Base-by-base conservation (phyloP, 2,329 filamentous ascomycete genomes). In the Trichoderma atrobrunneum region DNA sequence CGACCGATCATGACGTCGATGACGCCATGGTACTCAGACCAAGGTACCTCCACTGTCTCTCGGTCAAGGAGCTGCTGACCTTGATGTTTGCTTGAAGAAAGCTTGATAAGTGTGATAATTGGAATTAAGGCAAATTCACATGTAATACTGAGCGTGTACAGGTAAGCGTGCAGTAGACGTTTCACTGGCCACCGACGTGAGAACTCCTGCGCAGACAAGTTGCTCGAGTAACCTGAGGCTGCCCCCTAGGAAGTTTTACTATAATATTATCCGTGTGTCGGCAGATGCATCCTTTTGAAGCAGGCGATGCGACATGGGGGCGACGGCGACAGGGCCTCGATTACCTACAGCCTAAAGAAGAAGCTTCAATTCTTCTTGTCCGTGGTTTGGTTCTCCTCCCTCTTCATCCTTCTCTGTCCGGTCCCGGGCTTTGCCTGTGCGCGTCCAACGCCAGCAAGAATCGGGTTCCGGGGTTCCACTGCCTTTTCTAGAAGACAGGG, bases 401-500 rank as follows among this genome's bases (percentile, higher is more conserved):
- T 34, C 34, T 54, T 14, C n/a, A 18, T 60, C 8, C 12, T 16
- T 36, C 7, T 10, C 3, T 36, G 34, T 6, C 34, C 34, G 12
- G 12, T 39, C 21, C 14, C n/a, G 30, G 30, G 57, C 30, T 62
- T 61, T 61, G 11, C 59, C 30, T 61, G 59, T 59, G 28, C 56
- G 56, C 28, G 28, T n/a, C 28, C 10, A 63, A 64, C 39, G 12
- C 12, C 12, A 64, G 26, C 7, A 32, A 24, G n/a, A 54, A 56
- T 18, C 7, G n/a, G 51, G 36, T 60, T 60, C 54, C 36, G 32
- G 26, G 16, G n/a, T 60, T 60, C 54, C 36, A 54, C 26, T 26
- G 26, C 26, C 36, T 26, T 36, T 68, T 68, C 65, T 68, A 60
- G 65, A 68, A 68, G 21, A 67, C 34, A 63, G 12, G 60, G 64